These are phyloP conservation scores for Penicillium turbatum DNA, from an alignment of 495 filamentous ascomycete species.

Conservation along the genomic window DNA sequence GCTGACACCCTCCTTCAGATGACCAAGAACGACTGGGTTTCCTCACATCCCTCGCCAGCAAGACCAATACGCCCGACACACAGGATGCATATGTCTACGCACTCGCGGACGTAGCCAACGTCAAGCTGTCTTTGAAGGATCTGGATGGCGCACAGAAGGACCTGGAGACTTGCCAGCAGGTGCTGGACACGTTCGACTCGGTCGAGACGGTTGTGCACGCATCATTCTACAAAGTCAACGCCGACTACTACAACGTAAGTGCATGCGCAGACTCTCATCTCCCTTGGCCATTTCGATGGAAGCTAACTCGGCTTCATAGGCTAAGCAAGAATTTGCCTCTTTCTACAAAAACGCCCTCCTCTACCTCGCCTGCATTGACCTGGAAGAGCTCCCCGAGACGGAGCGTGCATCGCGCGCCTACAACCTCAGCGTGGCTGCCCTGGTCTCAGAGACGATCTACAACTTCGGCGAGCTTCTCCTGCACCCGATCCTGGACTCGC, in stretches of 20 bases:
- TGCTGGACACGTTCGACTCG: constrained; percentile 86
- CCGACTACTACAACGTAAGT: constrained; percentile 82
- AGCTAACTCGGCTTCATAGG: constrained; percentile 28
- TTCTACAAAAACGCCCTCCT: constrained; percentile 98
- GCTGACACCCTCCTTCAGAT: constrained; percentile 48
- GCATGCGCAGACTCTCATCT: neutral
- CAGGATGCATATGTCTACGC: constrained; percentile 98
- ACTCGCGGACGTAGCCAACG: constrained; percentile 81
- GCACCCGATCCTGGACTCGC: constrained; percentile 88
- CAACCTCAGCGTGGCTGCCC: constrained; percentile 85
- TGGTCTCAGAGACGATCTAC: constrained; percentile 93
- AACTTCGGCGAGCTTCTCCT: constrained; percentile 99
- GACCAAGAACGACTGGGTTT: constrained; percentile 83
- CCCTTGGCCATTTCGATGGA: neutral
- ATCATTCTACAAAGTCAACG: constrained; percentile 92
- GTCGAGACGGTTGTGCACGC: constrained; percentile 97
- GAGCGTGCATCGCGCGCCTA: constrained; percentile 82
- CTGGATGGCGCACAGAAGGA: constrained; percentile 75
- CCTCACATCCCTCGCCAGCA: constrained; percentile 74
- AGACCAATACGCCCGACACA: constrained; percentile 86
- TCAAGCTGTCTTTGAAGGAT: constrained; percentile 74
- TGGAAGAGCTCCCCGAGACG: constrained; percentile 60
- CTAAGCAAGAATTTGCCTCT: constrained; percentile 83
- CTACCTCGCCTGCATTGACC: constrained; percentile 94
- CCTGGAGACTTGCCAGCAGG: constrained; percentile 79